These are phyloP conservation scores for Cercospora sp. DNA, from an alignment of 2,329 filamentous ascomycete species.

Conservation along the genomic window DNA sequence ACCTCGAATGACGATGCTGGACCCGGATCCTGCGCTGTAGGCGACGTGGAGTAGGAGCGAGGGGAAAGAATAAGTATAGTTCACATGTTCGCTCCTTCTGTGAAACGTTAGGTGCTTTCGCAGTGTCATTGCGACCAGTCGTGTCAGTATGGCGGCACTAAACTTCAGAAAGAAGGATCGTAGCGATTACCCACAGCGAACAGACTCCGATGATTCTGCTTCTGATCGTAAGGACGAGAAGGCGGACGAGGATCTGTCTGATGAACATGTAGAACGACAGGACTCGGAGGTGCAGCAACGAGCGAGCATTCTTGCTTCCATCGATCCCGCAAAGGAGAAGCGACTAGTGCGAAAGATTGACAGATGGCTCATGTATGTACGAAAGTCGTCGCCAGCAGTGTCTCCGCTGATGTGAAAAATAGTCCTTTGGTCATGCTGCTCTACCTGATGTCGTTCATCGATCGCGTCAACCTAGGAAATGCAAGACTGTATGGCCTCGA, in stretches of 20 bases:
- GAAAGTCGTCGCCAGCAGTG: neutral
- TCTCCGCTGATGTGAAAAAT: neutral
- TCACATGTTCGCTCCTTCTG: neutral
- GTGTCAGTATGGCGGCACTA: neutral
- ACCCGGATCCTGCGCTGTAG: neutral
- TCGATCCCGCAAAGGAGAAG: conserved; percentile 48
- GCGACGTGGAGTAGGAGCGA: neutral
- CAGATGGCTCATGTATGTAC: conserved; percentile 55
- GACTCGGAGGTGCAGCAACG: neutral
- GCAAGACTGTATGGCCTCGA: conserved; percentile 16
- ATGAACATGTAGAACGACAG: neutral
- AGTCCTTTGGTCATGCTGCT: conserved; percentile 66
- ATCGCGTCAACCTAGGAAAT: conserved; percentile 34
- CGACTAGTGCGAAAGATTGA: conserved; percentile 70
- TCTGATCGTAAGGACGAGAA: neutral
- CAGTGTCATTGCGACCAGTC: neutral
- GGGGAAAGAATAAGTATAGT: neutral
- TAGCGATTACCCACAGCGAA: neutral
- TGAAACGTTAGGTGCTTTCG: neutral
- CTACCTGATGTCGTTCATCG: conserved; percentile 73
- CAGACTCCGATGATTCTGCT: neutral
- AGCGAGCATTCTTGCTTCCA: conserved; percentile 13
- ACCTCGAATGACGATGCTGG: neutral
- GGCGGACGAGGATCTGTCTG: neutral
- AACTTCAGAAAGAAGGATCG: neutral